Conservation (phyloP, 148 eudicot genomes). For the Rhododendron vialii region DNA sequence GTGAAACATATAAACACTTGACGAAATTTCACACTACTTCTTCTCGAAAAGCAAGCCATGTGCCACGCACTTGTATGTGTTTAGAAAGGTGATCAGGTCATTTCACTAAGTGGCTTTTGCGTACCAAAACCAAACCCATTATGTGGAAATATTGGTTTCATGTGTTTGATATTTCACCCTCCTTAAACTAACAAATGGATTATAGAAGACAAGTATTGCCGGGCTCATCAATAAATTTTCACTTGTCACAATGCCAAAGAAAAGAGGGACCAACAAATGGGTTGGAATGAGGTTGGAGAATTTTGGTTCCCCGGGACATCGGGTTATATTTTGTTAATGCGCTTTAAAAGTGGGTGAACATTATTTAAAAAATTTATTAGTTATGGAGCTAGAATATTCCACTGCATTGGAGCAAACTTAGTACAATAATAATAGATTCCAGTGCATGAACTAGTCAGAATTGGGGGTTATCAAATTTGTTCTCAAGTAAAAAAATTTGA, state of each 20-base stretch:
- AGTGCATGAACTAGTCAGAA: too few species aligned
- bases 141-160: neutral
- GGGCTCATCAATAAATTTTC: neutral
- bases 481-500: neutral
- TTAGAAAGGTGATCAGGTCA: neutral
- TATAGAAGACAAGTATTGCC: neutral
- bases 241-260: neutral
- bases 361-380: too few species aligned
- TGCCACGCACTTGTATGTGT: neutral
- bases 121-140: too few species aligned
- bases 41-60: neutral
- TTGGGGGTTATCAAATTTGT: too few species aligned
- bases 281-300: neutral
- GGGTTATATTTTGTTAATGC: too few species aligned
- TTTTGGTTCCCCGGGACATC: neutral
- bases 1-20: neutral
- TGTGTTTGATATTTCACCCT: neutral
- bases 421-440: too few species aligned
- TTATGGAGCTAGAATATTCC: too few species aligned
- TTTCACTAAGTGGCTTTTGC: too few species aligned
- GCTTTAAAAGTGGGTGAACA: neutral
- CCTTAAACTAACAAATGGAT: too few species aligned
- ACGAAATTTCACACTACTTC: neutral
- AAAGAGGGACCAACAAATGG: neutral
- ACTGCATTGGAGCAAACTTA: too few species aligned